These are phyloP conservation scores for Ogataea ganodermae DNA, from an alignment of 805 yeast species.

Conservation along the genomic window DNA sequence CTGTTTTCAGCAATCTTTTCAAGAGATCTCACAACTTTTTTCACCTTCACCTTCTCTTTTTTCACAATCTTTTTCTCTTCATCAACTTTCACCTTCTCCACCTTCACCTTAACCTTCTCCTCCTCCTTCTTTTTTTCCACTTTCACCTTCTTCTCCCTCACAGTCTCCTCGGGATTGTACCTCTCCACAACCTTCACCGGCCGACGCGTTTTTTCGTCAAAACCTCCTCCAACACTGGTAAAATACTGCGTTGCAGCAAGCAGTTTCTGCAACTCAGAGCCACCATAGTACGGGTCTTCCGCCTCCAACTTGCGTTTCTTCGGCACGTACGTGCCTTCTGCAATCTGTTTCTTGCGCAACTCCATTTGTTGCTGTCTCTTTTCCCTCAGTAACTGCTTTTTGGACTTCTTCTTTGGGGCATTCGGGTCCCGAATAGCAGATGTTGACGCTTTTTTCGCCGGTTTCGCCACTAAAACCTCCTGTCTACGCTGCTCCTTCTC, in stretches of 20 bases:
- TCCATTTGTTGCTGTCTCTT: not conserved
- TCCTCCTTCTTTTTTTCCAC: conserved; percentile 5
- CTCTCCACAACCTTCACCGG: conserved; percentile 22
- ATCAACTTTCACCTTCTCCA: conserved; percentile 13
- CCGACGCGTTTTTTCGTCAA: conserved; percentile 11
- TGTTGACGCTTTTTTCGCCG: not conserved
- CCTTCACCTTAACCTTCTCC: not conserved
- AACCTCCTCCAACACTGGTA: conserved; percentile 24
- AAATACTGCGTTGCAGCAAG: conserved; percentile 31
- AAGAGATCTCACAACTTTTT: too few species aligned
- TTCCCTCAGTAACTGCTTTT: conserved; percentile 7
- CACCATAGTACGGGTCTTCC: conserved; percentile 20
- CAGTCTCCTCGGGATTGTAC: conserved; percentile 18
- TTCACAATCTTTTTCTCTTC: not conserved
- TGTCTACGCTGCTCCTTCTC: conserved; percentile 10
- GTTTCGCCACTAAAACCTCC: not conserved
- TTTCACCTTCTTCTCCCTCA: not conserved
- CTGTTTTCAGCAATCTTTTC: not conserved
- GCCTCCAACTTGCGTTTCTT: not conserved
- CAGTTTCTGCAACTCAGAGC: conserved; percentile 22
- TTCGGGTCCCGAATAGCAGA: not conserved
- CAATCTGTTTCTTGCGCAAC: conserved; percentile 11
- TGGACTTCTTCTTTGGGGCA: conserved; percentile 7
- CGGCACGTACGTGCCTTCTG: conserved; percentile 13
- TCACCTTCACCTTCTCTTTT: not conserved